phyloP scores from a whole-genome alignment of 2,329 filamentous ascomycete genomes.

The Dissoconium aciculare region DNA sequence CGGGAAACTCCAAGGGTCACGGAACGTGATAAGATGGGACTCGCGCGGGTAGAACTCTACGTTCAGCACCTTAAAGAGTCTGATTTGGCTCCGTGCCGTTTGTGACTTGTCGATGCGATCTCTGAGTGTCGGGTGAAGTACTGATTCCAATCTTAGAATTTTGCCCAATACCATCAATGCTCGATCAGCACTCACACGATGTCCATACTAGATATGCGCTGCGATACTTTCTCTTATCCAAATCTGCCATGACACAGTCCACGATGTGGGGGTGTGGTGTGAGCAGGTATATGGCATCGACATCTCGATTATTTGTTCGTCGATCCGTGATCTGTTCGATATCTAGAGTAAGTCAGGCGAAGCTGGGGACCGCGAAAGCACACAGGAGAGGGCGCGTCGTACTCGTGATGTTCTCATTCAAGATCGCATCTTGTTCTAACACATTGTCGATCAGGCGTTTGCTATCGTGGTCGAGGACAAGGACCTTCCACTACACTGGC shows the following conservation, averaged over 20 bases:
- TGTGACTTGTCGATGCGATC: slow-evolving; percentile 60
- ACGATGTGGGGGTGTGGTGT: slow-evolving; percentile 76
- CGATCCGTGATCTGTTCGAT: slow-evolving; percentile 87
- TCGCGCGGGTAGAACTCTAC: slow-evolving; percentile 85
- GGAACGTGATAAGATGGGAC: slow-evolving; percentile 78
- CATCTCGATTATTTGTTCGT: slow-evolving; percentile 66
- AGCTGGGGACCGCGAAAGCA: not conserved
- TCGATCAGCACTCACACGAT: slow-evolving; percentile 33
- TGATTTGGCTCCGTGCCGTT: slow-evolving; percentile 56
- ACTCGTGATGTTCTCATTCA: slow-evolving; percentile 95
- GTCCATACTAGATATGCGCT: slow-evolving; percentile 78
- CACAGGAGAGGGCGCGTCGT: slow-evolving; percentile 24
- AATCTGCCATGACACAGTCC: slow-evolving; percentile 85
- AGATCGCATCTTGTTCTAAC: slow-evolving; percentile 87
- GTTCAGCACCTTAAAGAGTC: slow-evolving; percentile 67
- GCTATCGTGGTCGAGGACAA: slow-evolving; percentile 74
- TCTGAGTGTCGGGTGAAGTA: slow-evolving; percentile 55
- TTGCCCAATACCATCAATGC: slow-evolving; percentile 5
- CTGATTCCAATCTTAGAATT: slow-evolving; percentile 23
- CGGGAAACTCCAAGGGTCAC: slow-evolving; percentile 92
- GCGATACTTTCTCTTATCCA: slow-evolving; percentile 70
- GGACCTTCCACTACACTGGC: slow-evolving; percentile 75
- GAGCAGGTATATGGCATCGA: slow-evolving; percentile 89
- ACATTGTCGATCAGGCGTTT: slow-evolving; percentile 81
- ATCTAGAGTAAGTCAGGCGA: slow-evolving; percentile 41